phyloP scores from a whole-genome alignment of 176 grass and related monocot species.

The Eleusine coracana region DNA sequence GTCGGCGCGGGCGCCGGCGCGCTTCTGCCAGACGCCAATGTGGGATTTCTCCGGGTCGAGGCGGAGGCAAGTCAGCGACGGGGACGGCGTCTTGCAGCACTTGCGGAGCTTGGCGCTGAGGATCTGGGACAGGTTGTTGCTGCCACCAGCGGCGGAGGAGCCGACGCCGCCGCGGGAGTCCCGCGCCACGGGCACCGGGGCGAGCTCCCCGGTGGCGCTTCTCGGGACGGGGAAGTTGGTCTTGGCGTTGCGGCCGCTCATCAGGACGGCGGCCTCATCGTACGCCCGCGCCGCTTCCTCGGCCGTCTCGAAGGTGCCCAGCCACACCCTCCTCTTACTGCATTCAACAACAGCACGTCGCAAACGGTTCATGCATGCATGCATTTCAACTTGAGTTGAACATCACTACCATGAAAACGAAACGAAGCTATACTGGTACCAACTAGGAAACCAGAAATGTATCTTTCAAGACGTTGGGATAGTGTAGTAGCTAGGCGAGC shows the following conservation, averaged over 20 bases:
- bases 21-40: conserved; percentile 99
- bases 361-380: conserved; percentile 11
- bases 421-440: background rate
- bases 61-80: conserved; percentile 96
- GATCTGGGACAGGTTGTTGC: conserved; percentile 75
- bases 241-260: conserved; percentile 99
- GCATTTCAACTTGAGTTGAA: background rate
- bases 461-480: conserved; percentile 26
- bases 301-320: conserved; percentile 98
- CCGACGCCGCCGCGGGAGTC: conserved; percentile 15
- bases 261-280: conserved; percentile 93
- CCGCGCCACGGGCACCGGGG: background rate
- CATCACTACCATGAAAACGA: conserved; percentile 19
- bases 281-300: conserved; percentile 97
- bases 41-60: conserved; percentile 98
- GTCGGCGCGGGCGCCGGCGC: conserved; percentile 82
- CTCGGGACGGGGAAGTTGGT: conserved; percentile 91
- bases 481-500: background rate
- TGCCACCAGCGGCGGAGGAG: background rate
- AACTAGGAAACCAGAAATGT: conserved; percentile 26
- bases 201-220: conserved; percentile 49
- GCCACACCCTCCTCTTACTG: conserved; percentile 99
- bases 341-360: conserved; percentile 16
- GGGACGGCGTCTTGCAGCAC: conserved; percentile 90
- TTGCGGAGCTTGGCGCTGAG: conserved; percentile 97